These are phyloP conservation scores for Pythium brachiatum DNA, from an alignment of 352 stramenopile genomes.

Conservation along the genomic window DNA sequence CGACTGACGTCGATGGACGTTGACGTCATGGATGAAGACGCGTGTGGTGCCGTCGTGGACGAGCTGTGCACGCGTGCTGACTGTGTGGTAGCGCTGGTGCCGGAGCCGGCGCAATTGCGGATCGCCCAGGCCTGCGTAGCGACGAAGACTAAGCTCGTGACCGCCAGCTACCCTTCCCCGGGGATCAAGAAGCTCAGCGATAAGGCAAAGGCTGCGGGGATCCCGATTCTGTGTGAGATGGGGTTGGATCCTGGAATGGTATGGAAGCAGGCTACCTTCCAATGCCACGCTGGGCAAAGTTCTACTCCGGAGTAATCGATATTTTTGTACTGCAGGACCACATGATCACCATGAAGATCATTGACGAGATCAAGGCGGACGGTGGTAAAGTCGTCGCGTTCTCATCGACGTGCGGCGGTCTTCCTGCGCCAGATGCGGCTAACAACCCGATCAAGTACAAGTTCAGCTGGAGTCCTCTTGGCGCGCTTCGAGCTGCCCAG, in stretches of 20 bases:
- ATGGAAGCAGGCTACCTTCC: background rate
- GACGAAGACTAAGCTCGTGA: slow-evolving; percentile 72
- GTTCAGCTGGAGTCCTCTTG: slow-evolving; percentile 90
- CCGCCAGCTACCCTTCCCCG: slow-evolving; percentile 87
- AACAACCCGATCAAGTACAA: slow-evolving; percentile 93
- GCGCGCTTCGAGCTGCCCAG: slow-evolving; percentile 39
- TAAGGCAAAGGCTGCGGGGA: slow-evolving; percentile 43
- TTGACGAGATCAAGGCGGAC: slow-evolving; percentile 70
- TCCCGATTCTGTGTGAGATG: slow-evolving; percentile 88
- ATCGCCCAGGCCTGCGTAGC: slow-evolving; percentile 69
- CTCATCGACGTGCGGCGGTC: slow-evolving; percentile 82
- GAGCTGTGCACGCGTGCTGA: slow-evolving; percentile 38
- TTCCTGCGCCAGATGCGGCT: slow-evolving; percentile 81
- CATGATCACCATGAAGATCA: slow-evolving; percentile 88
- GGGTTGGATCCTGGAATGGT: slow-evolving; percentile 88
- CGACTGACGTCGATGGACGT: slow-evolving; percentile 21
- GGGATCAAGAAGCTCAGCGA: slow-evolving; percentile 60
- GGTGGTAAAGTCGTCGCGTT: slow-evolving; percentile 68
- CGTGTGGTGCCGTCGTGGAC: slow-evolving; percentile 14
- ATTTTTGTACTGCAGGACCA: slow-evolving; percentile 49
- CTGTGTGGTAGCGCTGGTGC: slow-evolving; percentile 83
- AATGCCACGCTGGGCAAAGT: too few relatives aligned
- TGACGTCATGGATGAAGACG: slow-evolving; percentile 24
- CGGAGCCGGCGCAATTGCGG: slow-evolving; percentile 70
- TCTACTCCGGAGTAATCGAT: background rate